Evolutionary conservation across 257 asterid species (phyloP).

Genomic region (Datura wrightii): DNA sequence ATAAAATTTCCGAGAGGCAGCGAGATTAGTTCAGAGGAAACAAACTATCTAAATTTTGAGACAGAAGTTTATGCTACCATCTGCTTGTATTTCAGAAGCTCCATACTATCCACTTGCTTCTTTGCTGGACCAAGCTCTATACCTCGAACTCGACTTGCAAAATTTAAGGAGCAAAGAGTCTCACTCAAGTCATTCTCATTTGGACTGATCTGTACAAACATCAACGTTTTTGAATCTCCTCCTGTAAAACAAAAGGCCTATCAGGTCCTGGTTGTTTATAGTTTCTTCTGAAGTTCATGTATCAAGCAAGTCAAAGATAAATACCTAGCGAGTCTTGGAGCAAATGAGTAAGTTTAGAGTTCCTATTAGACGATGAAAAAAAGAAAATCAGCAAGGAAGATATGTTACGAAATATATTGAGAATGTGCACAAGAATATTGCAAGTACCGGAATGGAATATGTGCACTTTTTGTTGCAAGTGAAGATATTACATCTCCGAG

Average conservation of each 20-base stretch:
- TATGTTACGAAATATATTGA: neutral
- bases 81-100: slow-evolving; percentile 82
- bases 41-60: neutral
- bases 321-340: slow-evolving; percentile 97
- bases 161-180: slow-evolving; percentile 92
- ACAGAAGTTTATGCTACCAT: slow-evolving; percentile 51
- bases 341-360: slow-evolving; percentile 97
- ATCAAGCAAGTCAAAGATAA: neutral
- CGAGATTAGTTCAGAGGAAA: neutral
- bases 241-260: slow-evolving; percentile 49
- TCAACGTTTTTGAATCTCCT: slow-evolving; percentile 93
- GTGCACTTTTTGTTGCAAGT: slow-evolving; percentile 86
- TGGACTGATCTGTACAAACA: slow-evolving; percentile 99
- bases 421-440: neutral
- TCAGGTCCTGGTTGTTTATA: slow-evolving; percentile 15
- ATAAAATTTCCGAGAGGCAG: neutral
- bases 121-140: slow-evolving; percentile 95
- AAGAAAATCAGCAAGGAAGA: slow-evolving; percentile 31
- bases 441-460: slow-evolving; percentile 82
- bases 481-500: slow-evolving; percentile 97
- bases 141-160: slow-evolving; percentile 96
- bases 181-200: slow-evolving; percentile 80
- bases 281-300: slow-evolving; percentile 2
- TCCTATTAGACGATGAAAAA: slow-evolving; percentile 54
- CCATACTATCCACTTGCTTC: slow-evolving; percentile 84